These are phyloP conservation scores for Mycena kentingensis DNA, from an alignment of 768 basidiomycete genomes.

Conservation along the genomic window DNA sequence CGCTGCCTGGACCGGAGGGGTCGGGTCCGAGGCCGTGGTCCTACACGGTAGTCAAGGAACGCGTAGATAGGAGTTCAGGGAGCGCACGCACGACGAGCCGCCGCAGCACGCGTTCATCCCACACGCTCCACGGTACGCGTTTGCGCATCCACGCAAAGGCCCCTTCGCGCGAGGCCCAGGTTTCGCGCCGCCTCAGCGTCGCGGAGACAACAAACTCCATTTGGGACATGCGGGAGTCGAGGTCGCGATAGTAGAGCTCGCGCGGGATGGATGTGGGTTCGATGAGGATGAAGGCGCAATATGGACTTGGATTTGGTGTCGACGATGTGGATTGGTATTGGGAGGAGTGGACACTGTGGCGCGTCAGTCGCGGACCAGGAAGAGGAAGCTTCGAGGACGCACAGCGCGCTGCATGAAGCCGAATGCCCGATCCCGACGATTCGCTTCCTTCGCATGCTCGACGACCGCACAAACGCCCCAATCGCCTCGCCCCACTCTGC, in stretches of 20 bases:
- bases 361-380: neutral
- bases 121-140: constrained; percentile 47
- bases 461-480: constrained; percentile 35
- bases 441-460: constrained; percentile 35
- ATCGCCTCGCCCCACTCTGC: constrained; percentile 42
- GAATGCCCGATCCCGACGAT: constrained; percentile 47
- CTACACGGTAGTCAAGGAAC: constrained; percentile 22
- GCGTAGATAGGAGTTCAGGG: neutral
- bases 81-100: constrained; percentile 38
- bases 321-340: constrained; percentile 30
- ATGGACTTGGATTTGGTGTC: too few species aligned
- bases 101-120: constrained; percentile 44
- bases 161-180: constrained; percentile 43
- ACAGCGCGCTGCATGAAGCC: constrained; percentile 46
- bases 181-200: constrained; percentile 39
- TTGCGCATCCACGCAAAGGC: constrained; percentile 46
- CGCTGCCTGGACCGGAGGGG: constrained; percentile 26
- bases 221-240: constrained; percentile 39
- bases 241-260: constrained; percentile 37
- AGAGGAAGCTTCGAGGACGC: constrained; percentile 8
- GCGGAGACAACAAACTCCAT: constrained; percentile 41
- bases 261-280: constrained; percentile 46
- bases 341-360: constrained; percentile 40
- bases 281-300: constrained; percentile 42
- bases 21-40: constrained; percentile 38